Percentiles rank a stretch among this genome's conserved stretches.
These are phyloP conservation scores for Podaxis rugospora DNA, from an alignment of 768 basidiomycete genomes.

Conservation along the genomic window DNA sequence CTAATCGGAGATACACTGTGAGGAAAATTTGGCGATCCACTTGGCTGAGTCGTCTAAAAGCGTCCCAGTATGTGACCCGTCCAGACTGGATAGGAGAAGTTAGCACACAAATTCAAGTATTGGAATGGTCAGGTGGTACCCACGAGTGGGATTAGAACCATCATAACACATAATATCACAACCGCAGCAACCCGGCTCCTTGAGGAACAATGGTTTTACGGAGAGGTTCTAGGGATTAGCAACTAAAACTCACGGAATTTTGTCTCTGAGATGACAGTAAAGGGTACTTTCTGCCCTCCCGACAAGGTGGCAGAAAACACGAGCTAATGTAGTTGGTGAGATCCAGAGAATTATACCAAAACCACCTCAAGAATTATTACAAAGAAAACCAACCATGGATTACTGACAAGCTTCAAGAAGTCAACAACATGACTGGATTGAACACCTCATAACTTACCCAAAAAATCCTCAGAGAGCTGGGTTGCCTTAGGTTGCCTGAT, in stretches of 20 bases:
- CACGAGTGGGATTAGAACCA: conserved; percentile 4
- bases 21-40: neutral
- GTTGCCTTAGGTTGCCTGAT: too few species aligned
- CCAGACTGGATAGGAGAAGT: neutral
- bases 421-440: neutral
- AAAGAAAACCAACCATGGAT: conserved; percentile 6
- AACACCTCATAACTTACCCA: neutral
- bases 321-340: neutral
- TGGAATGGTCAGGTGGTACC: neutral
- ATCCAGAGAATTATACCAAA: neutral
- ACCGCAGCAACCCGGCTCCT: neutral
- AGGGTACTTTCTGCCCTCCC: neutral
- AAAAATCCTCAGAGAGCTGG: neutral
- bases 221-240: neutral
- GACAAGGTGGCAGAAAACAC: neutral
- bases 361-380: conserved; percentile 4
- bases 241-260: neutral
- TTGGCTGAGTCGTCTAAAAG: neutral
- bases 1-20: neutral
- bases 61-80: conserved; percentile 6
- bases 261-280: conserved; percentile 10
- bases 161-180: neutral
- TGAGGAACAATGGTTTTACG: neutral
- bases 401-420: neutral
- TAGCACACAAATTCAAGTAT: neutral